Evolutionary conservation across 805 yeast species (phyloP), one percentile per base, ranked within the genome.

Genomic region (Candida koratica): DNA sequence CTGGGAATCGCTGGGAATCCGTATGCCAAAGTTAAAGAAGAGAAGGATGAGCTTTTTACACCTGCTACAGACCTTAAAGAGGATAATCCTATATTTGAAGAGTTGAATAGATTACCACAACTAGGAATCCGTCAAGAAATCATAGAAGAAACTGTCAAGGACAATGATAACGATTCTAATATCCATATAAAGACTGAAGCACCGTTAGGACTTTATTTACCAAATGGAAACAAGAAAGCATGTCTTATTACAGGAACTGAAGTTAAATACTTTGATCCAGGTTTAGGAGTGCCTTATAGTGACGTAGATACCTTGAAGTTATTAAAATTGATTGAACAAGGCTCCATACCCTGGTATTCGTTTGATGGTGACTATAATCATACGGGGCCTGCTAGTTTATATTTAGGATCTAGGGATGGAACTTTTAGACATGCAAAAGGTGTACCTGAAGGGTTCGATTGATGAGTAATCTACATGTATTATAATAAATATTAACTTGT

Each of bases 261-360:
- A 31, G 95, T 93, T 12, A 73, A 77, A 51, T 90, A 86, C 58
- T 79, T 83, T 45, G 97, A 90, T 64, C 97, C 97, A 0, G 71
- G 76, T 24, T 79, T 83, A 18, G 95, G 95, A 24, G 75, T 93
- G 35, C 94, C 96, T 2, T 93, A 93, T 59, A 73, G 81, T 33
- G 81, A 81, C 44, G 84, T 87, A 42, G 89, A 83, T 31, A 81
- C 90, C n/a, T 87, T 80, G 55, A 79, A 75, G 47, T 68, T 82
- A 17, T 67, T 85, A 41, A 68, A 70, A 44, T 52, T 58, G 12
- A 68, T 75, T 13, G 71, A 67, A 42, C 63, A 56, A 38, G 79
- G 79, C 1, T 57, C 57, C 31, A 57, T 72, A 16, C 71, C 72
- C 2, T 78, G 84, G 84, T 65, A 67, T 48, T 59, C 67, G 34